phyloP scores from a whole-genome alignment of 495 filamentous ascomycete species.

The Trichocladium uniseriatum region DNA sequence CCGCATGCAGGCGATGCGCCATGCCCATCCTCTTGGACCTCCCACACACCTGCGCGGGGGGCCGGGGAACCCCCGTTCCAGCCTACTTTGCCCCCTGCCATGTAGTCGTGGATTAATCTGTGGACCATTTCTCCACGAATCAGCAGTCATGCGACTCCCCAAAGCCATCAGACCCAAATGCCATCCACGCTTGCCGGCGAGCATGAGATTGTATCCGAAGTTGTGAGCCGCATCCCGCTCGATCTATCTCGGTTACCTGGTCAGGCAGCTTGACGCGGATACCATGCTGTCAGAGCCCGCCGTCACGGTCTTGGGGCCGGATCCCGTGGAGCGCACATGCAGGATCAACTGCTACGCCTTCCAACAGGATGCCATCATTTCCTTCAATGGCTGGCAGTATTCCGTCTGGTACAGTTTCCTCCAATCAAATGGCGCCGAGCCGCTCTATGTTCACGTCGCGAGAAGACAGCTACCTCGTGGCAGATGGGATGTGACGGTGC shows the following conservation, averaged over 20 bases:
- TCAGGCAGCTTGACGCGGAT: too few species aligned
- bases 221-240: too few species aligned
- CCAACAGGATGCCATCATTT: slow-evolving; percentile 34
- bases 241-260: too few species aligned
- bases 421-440: slow-evolving; percentile 17
- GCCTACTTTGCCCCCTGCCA: background rate
- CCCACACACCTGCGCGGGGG: too few species aligned
- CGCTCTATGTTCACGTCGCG: slow-evolving; percentile 35
- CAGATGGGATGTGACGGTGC: slow-evolving; percentile 34
- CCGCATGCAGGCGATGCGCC: too few species aligned
- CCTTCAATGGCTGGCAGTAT: slow-evolving; percentile 38
- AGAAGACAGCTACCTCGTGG: slow-evolving; percentile 30
- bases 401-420: slow-evolving; percentile 34
- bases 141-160: background rate
- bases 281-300: slow-evolving; percentile 22
- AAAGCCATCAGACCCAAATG: too few species aligned
- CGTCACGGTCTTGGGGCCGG: slow-evolving; percentile 26
- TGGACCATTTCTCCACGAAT: slow-evolving; percentile 8
- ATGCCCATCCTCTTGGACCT: too few species aligned
- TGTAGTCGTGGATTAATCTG: background rate
- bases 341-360: slow-evolving; percentile 36
- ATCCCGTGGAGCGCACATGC: slow-evolving; percentile 30
- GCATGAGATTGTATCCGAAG: too few species aligned
- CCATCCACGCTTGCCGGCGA: too few species aligned
- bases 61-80: too few species aligned